Percentiles rank a stretch among this genome's conserved stretches.
phyloP scores from a whole-genome alignment of 1,139 yeast genomes.

The Ogataea hybrid region DNA sequence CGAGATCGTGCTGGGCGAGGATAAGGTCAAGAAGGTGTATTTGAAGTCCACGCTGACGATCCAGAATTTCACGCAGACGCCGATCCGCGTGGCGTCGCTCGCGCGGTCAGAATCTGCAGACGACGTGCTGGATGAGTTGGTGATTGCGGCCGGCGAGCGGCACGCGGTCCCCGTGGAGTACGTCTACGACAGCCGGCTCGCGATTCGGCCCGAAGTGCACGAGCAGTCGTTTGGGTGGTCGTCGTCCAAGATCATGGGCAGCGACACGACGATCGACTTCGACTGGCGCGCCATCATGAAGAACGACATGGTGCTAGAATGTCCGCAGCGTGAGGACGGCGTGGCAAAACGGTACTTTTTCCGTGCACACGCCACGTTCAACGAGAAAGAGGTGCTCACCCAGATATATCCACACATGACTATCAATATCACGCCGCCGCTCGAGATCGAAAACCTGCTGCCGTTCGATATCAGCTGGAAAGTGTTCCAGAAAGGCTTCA shows the following conservation, averaged over 20 bases:
- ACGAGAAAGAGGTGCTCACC: conserved; percentile 64
- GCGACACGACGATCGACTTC: conserved; percentile 32
- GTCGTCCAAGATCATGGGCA: conserved; percentile 27
- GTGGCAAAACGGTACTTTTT: conserved; percentile 51
- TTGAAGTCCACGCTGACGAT: conserved; percentile 74
- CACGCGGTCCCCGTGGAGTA: conserved; percentile 71
- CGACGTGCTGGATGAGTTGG: conserved; percentile 31
- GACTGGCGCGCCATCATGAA: conserved; percentile 64
- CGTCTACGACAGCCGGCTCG: conserved; percentile 58
- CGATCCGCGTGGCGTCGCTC: conserved; percentile 43
- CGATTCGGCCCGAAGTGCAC: conserved; percentile 59
- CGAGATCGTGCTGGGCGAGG: conserved; percentile 66
- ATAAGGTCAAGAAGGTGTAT: conserved; percentile 73
- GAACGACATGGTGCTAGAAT: conserved; percentile 56
- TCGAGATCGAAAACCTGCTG: conserved; percentile 78
- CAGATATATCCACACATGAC: conserved; percentile 83
- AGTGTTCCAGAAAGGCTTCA: conserved; percentile 74
- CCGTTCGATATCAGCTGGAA: conserved; percentile 81
- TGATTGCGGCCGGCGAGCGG: conserved; percentile 51
- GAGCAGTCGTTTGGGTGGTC: conserved; percentile 66
- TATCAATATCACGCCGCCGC: conserved; percentile 77
- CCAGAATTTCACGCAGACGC: conserved; percentile 68
- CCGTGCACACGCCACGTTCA: conserved; percentile 70
- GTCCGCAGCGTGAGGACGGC: conserved; percentile 43
- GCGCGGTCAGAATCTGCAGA: conserved; percentile 32